Conservation (phyloP, 2,329 filamentous ascomycete species). For the Phialophora verrucosa region DNA sequence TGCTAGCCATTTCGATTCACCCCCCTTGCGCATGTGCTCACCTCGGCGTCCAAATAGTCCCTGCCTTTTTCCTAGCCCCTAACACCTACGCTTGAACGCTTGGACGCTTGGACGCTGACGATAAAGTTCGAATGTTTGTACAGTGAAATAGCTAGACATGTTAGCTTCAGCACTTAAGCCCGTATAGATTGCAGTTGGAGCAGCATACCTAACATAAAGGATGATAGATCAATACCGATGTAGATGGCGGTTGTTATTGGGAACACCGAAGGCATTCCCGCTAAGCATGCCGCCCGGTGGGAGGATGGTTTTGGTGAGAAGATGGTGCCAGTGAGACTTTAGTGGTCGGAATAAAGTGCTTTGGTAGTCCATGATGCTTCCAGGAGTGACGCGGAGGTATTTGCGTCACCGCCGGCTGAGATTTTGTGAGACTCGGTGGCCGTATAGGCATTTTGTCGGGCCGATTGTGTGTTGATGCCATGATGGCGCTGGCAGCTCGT, state of each 20-base stretch:
- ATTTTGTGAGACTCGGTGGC: background rate
- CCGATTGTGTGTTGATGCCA: too few relatives aligned
- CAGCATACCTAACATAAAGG: background rate
- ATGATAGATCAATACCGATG: background rate
- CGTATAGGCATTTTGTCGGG: too few relatives aligned
- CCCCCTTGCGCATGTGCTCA: background rate
- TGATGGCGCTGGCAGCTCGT: too few relatives aligned
- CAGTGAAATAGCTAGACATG: background rate
- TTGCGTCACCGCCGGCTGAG: background rate
- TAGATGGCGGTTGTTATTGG: background rate
- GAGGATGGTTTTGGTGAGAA: background rate
- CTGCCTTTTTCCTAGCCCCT: background rate
- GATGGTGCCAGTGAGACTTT: background rate
- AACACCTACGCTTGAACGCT: slow-evolving; percentile 4
- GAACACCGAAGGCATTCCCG: background rate
- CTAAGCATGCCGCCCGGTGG: too few relatives aligned
- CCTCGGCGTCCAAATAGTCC: background rate
- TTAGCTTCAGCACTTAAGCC: background rate
- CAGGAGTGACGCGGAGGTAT: background rate
- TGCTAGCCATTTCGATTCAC: background rate
- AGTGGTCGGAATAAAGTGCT: background rate
- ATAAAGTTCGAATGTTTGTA: background rate
- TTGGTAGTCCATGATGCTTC: background rate
- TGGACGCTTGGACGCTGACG: background rate
- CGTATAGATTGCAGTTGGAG: background rate